Base-by-base conservation (phyloP, 345 rosid species). In the Xanthoceras sorbifolium region DNA sequence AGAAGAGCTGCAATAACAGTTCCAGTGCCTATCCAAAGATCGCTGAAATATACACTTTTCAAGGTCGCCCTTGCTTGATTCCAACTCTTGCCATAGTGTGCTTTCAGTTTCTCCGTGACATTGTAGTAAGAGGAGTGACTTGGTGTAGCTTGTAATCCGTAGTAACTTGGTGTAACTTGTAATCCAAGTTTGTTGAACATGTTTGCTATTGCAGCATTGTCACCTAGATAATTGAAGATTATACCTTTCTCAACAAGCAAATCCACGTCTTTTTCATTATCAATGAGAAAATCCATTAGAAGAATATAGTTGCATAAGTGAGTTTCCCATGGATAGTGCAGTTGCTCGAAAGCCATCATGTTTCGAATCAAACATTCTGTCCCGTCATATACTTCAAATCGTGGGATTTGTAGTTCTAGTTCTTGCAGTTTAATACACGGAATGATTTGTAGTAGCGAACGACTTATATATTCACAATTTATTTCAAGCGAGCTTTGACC, bases 21-120 rank as follows among this genome's bases (percentile, higher is more conserved):
- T 32, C 4, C 36, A 32, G 36, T 32, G 36, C 78, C 76, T 34
- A 77, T 82, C 87, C 85, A 84, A 52, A 69, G 76, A 10, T 77
- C 70, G 31, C 67, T 77, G 26, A 82, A 84, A 69, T 79, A 82
- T 15, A 79, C 85, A 42, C 78, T 20, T 12, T 23, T 60, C 9
- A 84, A 64, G 1, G 70, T 71, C 40, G 80, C 78, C 1, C 59
- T 26, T 17, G 71, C 17, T 11, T 73, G 69, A 3, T 85, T 52
- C 40, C 63, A 55, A 4, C 6, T 6, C 4, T 18, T 61, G 0
- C 65, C 5, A 40, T 73, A 67, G 48, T 76, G 80, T 4, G 67
- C 3, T 12, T 78, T 70, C 22, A 78, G 69, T 0, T 0, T 7
- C 10, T 29, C 6, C 5, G 60, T 25, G 17, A 76, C 22, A n/a